Evolutionary conservation across 768 basidiomycete genomes (phyloP).

Genomic region (Mycena capillaripes): DNA sequence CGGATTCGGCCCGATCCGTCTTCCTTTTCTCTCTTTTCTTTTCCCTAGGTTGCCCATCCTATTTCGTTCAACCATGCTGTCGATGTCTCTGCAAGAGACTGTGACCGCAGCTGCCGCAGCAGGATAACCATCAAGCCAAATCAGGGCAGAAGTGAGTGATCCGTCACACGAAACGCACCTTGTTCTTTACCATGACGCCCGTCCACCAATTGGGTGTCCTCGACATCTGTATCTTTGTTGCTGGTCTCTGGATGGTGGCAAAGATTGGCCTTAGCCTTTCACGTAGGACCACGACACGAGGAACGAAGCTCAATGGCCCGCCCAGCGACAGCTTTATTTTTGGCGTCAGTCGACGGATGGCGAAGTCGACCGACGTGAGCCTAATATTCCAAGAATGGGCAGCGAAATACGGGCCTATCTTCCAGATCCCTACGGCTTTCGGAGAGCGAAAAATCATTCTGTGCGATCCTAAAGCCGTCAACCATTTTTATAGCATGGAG

Average conservation of each 20-base stretch:
- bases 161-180: not conserved
- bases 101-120: too few relatives aligned
- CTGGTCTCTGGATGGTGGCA: slow-evolving; percentile 35
- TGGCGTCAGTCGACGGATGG: slow-evolving; percentile 37
- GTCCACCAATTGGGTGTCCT: slow-evolving; percentile 11
- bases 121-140: too few relatives aligned
- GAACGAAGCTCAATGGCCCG: slow-evolving; percentile 45
- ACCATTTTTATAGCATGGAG: slow-evolving; percentile 42
- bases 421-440: slow-evolving; percentile 37
- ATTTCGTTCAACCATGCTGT: too few relatives aligned
- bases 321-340: slow-evolving; percentile 43
- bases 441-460: slow-evolving; percentile 33
- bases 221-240: slow-evolving; percentile 24
- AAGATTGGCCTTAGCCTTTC: slow-evolving; percentile 27
- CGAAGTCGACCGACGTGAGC: slow-evolving; percentile 27
- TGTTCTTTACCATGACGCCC: slow-evolving; percentile 13
- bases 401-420: slow-evolving; percentile 48
- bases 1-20: too few relatives aligned
- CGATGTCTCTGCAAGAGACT: too few relatives aligned
- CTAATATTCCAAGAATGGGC: slow-evolving; percentile 47
- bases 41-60: too few relatives aligned
- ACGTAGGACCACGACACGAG: slow-evolving; percentile 27
- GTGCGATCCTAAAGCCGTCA: slow-evolving; percentile 43
- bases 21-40: too few relatives aligned
- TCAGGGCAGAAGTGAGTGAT: too few relatives aligned